phyloP scores from a whole-genome alignment of 2,329 filamentous ascomycete genomes.

The Pseudohalonectria lignicola region DNA sequence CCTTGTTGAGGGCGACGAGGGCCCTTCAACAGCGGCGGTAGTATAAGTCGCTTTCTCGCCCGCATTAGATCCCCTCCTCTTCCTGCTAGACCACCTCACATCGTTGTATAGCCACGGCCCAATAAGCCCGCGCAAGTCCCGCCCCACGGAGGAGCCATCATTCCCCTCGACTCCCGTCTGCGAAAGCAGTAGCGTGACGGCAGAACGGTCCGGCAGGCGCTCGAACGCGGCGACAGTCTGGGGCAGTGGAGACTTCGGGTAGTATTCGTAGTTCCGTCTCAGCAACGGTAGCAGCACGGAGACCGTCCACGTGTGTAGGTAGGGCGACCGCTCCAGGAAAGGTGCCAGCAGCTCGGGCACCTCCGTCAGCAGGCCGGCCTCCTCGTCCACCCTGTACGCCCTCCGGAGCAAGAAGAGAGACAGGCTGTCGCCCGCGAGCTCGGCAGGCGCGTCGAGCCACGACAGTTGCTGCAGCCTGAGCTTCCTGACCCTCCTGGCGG shows the following conservation, averaged over 20 bases:
- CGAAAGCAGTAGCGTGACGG: slow-evolving; percentile 50
- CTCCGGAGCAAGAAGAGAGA: slow-evolving; percentile 54
- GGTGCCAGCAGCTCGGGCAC: slow-evolving; percentile 57
- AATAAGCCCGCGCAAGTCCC: slow-evolving; percentile 57
- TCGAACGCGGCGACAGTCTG: slow-evolving; percentile 55
- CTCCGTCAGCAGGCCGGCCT: slow-evolving; percentile 61
- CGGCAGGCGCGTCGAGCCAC: slow-evolving; percentile 32
- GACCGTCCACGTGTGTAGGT: slow-evolving; percentile 56
- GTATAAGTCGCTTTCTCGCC: slow-evolving; percentile 13
- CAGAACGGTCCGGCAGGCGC: slow-evolving; percentile 43
- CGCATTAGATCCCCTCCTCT: slow-evolving; percentile 9
- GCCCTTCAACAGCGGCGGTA: too few relatives aligned
- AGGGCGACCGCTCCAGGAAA: slow-evolving; percentile 51
- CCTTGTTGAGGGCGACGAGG: slow-evolving; percentile 12
- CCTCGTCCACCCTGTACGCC: slow-evolving; percentile 56
- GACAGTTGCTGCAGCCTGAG: slow-evolving; percentile 50
- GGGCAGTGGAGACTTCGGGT: slow-evolving; percentile 35
- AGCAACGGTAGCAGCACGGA: slow-evolving; percentile 59
- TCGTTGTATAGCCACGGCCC: slow-evolving; percentile 65
- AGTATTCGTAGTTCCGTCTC: slow-evolving; percentile 59
- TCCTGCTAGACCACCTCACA: slow-evolving; percentile 38
- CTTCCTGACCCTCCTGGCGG: slow-evolving; percentile 51
- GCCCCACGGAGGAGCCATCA: slow-evolving; percentile 32
- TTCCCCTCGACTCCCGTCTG: slow-evolving; percentile 29
- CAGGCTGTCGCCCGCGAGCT: slow-evolving; percentile 40